Evolutionary conservation across 2,329 filamentous ascomycete genomes (phyloP), one percentile per base, ranked within the genome.

Genomic region (Colletotrichum sp.): DNA sequence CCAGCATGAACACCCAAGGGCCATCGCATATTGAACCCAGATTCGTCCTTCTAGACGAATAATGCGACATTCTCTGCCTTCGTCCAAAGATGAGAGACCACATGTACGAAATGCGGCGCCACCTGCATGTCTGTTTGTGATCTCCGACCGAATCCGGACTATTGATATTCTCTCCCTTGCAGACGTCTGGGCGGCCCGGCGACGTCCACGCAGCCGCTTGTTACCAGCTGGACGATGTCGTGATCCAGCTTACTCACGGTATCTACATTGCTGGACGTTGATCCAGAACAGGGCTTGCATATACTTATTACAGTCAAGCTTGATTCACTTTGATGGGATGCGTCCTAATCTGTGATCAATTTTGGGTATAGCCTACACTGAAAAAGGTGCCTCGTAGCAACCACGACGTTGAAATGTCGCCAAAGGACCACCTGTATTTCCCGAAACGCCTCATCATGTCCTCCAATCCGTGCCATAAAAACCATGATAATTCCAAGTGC

Each of bases 321-420:
- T 52, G n/a, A 22, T 22, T 52, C 44, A 22, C 7, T 12, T 22
- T 7, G n/a, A 52, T 52, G n/a, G 44, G 44, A 52, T 22, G n/a
- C 44, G 6, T 52, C 44, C n/a, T 52, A 52, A 7, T 22, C 48
- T 59, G 52, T 59, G 72, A 24, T 71, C 68, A 71, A 71, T 71
- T 71, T 67, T 26, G 74, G 74, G 74, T 76, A 74, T 76, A 76
- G 26, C 34, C 28, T 69, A 60, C 48, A 60, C 34, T 64, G 34
- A 44, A 57, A 55, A 36, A 62, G 22, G 57, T 44, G 12, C 34
- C 26, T 64, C n/a, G 63, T 24, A 30, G 55, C 16, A 36, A 18
- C 8, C 26, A 34, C 26, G 55, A 34, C 16, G 8, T 60, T 39
- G 34, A 39, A 48, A 34, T 30, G 12, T 59, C 30, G 28, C 55